Conservation (phyloP, 331 rosid species). For the Quercus tomentella region DNA sequence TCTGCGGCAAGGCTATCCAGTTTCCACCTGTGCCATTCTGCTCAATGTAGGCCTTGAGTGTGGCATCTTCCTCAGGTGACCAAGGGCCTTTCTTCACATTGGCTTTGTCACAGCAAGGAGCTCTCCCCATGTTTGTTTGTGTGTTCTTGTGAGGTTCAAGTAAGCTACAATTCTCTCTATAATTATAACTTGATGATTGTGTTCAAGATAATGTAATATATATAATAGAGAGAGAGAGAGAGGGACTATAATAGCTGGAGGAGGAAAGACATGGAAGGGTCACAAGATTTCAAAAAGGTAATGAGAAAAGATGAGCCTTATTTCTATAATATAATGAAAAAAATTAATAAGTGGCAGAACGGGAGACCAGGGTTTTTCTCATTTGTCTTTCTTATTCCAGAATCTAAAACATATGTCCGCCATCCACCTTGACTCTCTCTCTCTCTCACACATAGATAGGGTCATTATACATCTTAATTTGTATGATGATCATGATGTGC, state of each 20-base stretch:
- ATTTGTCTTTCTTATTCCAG: slow-evolving; percentile 38
- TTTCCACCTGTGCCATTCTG: slow-evolving; percentile 87
- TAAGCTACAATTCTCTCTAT: slow-evolving; percentile 17
- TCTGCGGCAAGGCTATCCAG: slow-evolving; percentile 97
- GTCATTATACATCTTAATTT: neutral
- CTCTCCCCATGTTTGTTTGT: slow-evolving; percentile 70
- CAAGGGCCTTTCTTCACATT: slow-evolving; percentile 98
- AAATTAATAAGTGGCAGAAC: slow-evolving; percentile 40
- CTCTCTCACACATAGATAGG: slow-evolving; percentile 1
- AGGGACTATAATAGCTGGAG: slow-evolving; percentile 59
- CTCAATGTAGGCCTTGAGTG: slow-evolving; percentile 84
- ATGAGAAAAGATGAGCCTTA: slow-evolving; percentile 34
- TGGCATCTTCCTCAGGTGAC: slow-evolving; percentile 99
- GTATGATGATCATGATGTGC: slow-evolving; percentile 17
- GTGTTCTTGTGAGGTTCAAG: slow-evolving; percentile 7
- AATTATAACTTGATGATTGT: slow-evolving; percentile 20
- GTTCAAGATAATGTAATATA: slow-evolving; percentile 33
- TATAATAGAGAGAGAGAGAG: slow-evolving; percentile 23
- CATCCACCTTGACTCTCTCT: slow-evolving; percentile 29
- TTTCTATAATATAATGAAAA: slow-evolving; percentile 30
- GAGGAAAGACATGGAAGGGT: slow-evolving; percentile 33
- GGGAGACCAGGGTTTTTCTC: slow-evolving; percentile 44
- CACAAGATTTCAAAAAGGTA: slow-evolving; percentile 57
- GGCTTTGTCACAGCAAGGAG: slow-evolving; percentile 99
- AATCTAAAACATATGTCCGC: slow-evolving; percentile 19